Base-by-base conservation (phyloP, 2,329 filamentous ascomycete genomes). In the Anisogramma anomala region DNA sequence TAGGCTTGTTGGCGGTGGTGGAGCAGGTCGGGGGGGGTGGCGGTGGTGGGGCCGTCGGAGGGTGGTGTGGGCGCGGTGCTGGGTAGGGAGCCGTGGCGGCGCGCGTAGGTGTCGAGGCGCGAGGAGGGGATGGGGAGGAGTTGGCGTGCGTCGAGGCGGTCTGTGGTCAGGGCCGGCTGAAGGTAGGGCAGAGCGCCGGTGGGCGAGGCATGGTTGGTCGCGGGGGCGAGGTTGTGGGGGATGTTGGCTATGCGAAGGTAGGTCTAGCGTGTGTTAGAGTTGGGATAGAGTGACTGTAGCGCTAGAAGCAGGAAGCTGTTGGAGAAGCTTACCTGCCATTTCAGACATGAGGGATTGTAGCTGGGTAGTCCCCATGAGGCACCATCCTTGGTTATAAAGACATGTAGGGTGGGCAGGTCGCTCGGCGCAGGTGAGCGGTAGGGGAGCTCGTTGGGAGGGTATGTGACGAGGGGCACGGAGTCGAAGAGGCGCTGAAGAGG, bases 121-220 rank as follows among this genome's bases (percentile, higher is more conserved):
- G 45, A 36, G 34, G 45, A 31, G n/a, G 50, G 32, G 28, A 36
- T 15, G 43, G 45, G 41, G 40, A 26, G 14, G 37, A 55, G 46
- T 48, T 56, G 33, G 62, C 63, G 2, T 74, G 70, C 14, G 48
- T 48, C 15, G 55, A 52, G 19, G 58, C 46, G 52, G 39, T 25
- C 32, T 4, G 39, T 3, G 27, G 44, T 10, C 32, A 41, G 19
- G 17, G 34, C 48, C 8, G 84, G 81, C 7, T 89, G 71, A 32
- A 98, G 71, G 62, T 94, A 96, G 0, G 91, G 91, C 11, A 96
- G 71, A n/a, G 79, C 71, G 43, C 89, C 88, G 17, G 80, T 82
- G 0, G 89, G 89, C 2, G 88, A 94, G 38, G 89, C 87, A 66
- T 96, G 91, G 60, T 96, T 96, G 52, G 77, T 94, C 3, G 87